Conservation (phyloP, 768 basidiomycete species). For the Kwoniella botswanensis region DNA sequence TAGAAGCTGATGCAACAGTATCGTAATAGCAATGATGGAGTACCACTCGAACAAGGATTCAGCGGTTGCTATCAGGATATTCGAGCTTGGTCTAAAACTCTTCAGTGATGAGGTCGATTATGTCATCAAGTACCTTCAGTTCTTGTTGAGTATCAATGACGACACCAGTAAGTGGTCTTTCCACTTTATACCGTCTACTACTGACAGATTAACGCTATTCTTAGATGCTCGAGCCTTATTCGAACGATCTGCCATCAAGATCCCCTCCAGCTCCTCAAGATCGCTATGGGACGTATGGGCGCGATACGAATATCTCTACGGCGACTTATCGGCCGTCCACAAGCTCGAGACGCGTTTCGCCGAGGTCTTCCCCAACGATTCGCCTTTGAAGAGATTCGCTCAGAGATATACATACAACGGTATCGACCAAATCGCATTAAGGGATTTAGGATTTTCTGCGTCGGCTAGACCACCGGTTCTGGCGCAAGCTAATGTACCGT, state of each 20-base stretch:
- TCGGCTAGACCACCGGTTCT: slow-evolving; percentile 52
- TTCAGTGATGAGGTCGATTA: slow-evolving; percentile 84
- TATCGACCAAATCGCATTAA: slow-evolving; percentile 83
- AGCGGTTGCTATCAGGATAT: slow-evolving; percentile 83
- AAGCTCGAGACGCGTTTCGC: slow-evolving; percentile 88
- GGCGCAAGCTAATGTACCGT: slow-evolving; percentile 10
- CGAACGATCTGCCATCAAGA: slow-evolving; percentile 80
- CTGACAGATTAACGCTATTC: not conserved
- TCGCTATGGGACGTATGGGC: slow-evolving; percentile 97
- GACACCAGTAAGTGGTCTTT: slow-evolving; percentile 75
- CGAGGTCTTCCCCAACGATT: slow-evolving; percentile 84
- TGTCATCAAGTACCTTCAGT: slow-evolving; percentile 85
- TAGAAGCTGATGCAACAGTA: not conserved
- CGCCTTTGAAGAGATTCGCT: slow-evolving; percentile 83
- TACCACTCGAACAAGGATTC: slow-evolving; percentile 84
- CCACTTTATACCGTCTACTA: not conserved
- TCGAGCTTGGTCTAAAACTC: slow-evolving; percentile 85
- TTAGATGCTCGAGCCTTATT: slow-evolving; percentile 94
- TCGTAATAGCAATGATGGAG: slow-evolving; percentile 79
- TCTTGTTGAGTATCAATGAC: slow-evolving; percentile 92
- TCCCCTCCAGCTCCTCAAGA: slow-evolving; percentile 76
- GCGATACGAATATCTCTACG: slow-evolving; percentile 91
- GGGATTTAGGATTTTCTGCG: slow-evolving; percentile 79
- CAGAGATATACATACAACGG: slow-evolving; percentile 81
- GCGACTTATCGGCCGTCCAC: slow-evolving; percentile 83